A percentile compares a stretch with the other conserved stretches of the same genome.
Evolutionary conservation across 2,329 filamentous ascomycete genomes (phyloP).

Genomic region (Lachnellula occidentalis): DNA sequence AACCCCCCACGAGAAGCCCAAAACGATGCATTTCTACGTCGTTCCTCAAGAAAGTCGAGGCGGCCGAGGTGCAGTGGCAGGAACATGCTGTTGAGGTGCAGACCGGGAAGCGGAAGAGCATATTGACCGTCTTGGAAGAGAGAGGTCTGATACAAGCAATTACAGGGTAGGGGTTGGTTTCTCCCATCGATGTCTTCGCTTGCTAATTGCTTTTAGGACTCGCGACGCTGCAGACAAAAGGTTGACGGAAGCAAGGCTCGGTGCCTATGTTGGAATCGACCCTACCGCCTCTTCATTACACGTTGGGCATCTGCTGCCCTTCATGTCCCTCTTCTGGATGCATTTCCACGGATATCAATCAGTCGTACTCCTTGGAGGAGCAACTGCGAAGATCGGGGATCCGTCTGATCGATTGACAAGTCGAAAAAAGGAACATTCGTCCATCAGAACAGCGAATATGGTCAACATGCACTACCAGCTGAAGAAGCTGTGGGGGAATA

Average conservation of each 20-base stretch:
- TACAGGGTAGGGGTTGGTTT: slow-evolving; percentile 53
- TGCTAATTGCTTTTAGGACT: slow-evolving; percentile 14
- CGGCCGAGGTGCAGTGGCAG: slow-evolving; percentile 40
- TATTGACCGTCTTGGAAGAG: slow-evolving; percentile 63
- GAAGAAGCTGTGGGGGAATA: slow-evolving; percentile 67
- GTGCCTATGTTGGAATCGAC: slow-evolving; percentile 76
- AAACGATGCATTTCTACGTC: slow-evolving; percentile 28
- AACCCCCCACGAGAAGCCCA: slow-evolving; percentile 7
- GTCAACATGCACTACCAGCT: slow-evolving; percentile 65
- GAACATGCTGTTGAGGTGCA: slow-evolving; percentile 42
- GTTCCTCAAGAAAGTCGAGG: slow-evolving; percentile 33
- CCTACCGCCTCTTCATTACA: slow-evolving; percentile 76
- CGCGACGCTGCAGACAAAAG: slow-evolving; percentile 54
- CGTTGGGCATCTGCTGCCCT: slow-evolving; percentile 71
- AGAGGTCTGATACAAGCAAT: slow-evolving; percentile 69
- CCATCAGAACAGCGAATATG: slow-evolving; percentile 57
- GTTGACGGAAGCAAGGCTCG: slow-evolving; percentile 60
- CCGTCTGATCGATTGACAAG: slow-evolving; percentile 64
- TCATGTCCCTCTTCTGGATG: slow-evolving; percentile 83
- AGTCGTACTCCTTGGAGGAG: slow-evolving; percentile 64
- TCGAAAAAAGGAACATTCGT: slow-evolving; percentile 47
- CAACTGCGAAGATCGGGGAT: slow-evolving; percentile 74
- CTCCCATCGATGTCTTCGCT: slow-evolving; percentile 1
- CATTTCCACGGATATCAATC: slow-evolving; percentile 69
- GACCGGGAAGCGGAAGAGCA: slow-evolving; percentile 44